A percentile compares a stretch with the other conserved stretches of the same genome.
These are phyloP conservation scores for Helminthosporium solani DNA, from an alignment of 2,329 filamentous ascomycete species.

Conservation along the genomic window DNA sequence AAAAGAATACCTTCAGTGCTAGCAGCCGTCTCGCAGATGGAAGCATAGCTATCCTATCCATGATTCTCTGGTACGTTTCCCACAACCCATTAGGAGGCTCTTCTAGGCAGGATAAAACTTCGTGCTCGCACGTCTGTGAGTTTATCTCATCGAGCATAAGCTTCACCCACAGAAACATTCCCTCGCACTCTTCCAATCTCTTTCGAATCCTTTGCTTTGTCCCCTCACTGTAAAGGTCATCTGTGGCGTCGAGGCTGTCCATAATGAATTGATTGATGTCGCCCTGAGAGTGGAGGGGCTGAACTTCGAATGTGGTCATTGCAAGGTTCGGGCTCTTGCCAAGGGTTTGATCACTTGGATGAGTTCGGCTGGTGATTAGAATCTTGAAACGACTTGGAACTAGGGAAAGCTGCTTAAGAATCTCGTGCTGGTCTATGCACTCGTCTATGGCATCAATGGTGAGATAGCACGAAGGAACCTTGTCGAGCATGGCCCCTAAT, in stretches of 20 bases:
- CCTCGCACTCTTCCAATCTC: background rate
- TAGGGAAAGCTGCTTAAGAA: background rate
- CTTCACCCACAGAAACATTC: conserved; percentile 8
- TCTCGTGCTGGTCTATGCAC: background rate
- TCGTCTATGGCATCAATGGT: conserved; percentile 6
- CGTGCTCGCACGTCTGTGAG: conserved; percentile 1
- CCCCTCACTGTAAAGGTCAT: background rate
- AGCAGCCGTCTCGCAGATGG: background rate
- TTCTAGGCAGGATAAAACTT: conserved; percentile 1
- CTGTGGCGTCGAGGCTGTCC: background rate
- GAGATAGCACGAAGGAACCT: background rate
- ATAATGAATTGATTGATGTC: conserved; percentile 2
- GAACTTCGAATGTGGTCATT: conserved; percentile 1
- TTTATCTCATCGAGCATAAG: conserved; percentile 5
- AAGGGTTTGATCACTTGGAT: background rate
- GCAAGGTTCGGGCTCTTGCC: background rate
- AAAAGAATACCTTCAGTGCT: conserved; percentile 4
- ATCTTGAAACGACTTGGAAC: conserved; percentile 5
- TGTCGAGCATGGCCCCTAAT: background rate
- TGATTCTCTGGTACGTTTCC: conserved; percentile 1
- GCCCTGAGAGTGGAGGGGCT: background rate
- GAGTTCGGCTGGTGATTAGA: conserved; percentile 4
- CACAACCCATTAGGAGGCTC: conserved; percentile 1
- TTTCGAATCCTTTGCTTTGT: background rate
- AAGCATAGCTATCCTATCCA: background rate